Percentiles rank a stretch among this genome's conserved stretches.
These are phyloP conservation scores for Erigeron philadelphicus DNA, from an alignment of 140 eudicot species.

Conservation along the genomic window DNA sequence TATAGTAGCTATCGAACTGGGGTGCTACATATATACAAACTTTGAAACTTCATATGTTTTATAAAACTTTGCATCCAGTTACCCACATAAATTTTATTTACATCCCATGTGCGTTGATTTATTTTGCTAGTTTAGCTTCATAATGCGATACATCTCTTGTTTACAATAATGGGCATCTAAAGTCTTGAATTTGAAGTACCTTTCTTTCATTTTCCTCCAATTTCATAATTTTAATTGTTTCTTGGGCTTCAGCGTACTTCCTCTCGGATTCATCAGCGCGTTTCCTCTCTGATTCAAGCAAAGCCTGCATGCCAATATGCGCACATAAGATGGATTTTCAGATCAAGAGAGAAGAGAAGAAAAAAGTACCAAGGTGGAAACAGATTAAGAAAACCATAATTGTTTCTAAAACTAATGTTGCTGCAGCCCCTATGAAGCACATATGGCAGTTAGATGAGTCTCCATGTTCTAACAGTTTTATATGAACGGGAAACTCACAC, in stretches of 20 bases:
- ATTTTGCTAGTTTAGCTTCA: slow-evolving; percentile 11
- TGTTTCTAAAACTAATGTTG: not conserved
- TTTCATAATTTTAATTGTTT: slow-evolving; percentile 57
- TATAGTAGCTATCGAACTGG: not conserved
- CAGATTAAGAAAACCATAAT: not conserved
- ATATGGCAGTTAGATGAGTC: not conserved
- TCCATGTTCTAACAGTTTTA: not conserved
- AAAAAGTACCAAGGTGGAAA: not conserved
- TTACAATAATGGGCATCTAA: not conserved
- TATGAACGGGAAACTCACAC: not conserved
- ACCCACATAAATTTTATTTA: not conserved
- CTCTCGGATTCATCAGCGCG: slow-evolving; percentile 69
- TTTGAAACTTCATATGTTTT: not conserved
- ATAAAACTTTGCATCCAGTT: not conserved
- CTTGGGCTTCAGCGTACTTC: slow-evolving; percentile 52
- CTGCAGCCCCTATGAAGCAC: too few species aligned
- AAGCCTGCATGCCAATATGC: slow-evolving; percentile 38
- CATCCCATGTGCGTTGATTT: slow-evolving; percentile 5
- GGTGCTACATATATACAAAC: not conserved
- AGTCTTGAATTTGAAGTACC: slow-evolving; percentile 37
- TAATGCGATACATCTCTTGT: slow-evolving; percentile 5
- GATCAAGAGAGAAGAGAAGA: slow-evolving; percentile 13
- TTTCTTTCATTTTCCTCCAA: slow-evolving; percentile 70
- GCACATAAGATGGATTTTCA: slow-evolving; percentile 10
- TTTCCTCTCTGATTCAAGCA: slow-evolving; percentile 58